Percentiles rank a stretch among this genome's conserved stretches.
Conservation (phyloP, 2,329 filamentous ascomycete genomes). For the Xylariaceae sp. region DNA sequence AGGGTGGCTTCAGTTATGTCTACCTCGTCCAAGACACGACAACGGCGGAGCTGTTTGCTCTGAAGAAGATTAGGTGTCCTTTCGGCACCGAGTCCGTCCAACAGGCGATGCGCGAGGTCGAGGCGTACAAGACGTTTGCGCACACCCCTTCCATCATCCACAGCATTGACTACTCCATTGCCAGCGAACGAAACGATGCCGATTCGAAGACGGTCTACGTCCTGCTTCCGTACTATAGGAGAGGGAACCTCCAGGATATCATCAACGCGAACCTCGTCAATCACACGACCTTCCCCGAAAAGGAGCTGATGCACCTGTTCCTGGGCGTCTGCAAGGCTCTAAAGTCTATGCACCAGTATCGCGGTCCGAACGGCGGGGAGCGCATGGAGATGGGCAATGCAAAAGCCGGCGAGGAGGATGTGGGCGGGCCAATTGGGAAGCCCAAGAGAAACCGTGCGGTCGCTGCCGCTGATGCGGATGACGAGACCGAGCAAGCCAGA, state of each 20-base stretch:
- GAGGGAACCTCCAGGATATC: conserved; percentile 93
- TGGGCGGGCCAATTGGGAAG: conserved; percentile 35
- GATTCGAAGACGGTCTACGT: conserved; percentile 93
- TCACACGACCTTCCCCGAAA: conserved; percentile 83
- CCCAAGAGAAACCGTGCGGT: conserved; percentile 32
- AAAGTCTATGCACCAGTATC: conserved; percentile 87
- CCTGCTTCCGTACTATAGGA: conserved; percentile 86
- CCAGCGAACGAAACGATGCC: conserved; percentile 51
- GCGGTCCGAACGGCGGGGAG: conserved; percentile 44
- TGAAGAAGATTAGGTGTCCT: conserved; percentile 98
- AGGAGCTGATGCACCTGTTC: conserved; percentile 81
- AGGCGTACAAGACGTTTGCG: conserved; percentile 88
- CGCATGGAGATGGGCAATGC: conserved; percentile 47
- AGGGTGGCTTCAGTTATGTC: conserved; percentile 98
- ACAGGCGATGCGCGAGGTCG: conserved; percentile 92
- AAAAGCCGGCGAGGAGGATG: conserved; percentile 38
- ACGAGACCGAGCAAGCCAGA: conserved; percentile 70
- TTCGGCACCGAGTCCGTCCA: conserved; percentile 95
- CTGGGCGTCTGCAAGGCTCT: conserved; percentile 86
- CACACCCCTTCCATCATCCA: conserved; percentile 67
- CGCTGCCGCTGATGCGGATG: conserved; percentile 54
- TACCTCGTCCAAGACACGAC: conserved; percentile 93
- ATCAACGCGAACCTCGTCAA: conserved; percentile 99
- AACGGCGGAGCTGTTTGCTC: conserved; percentile 78
- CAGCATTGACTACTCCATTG: conserved; percentile 49